Percentiles rank a stretch among this genome's conserved stretches.
These are phyloP conservation scores for Sarocladium kiliense DNA, from an alignment of 2,329 filamentous ascomycete genomes.

Conservation along the genomic window DNA sequence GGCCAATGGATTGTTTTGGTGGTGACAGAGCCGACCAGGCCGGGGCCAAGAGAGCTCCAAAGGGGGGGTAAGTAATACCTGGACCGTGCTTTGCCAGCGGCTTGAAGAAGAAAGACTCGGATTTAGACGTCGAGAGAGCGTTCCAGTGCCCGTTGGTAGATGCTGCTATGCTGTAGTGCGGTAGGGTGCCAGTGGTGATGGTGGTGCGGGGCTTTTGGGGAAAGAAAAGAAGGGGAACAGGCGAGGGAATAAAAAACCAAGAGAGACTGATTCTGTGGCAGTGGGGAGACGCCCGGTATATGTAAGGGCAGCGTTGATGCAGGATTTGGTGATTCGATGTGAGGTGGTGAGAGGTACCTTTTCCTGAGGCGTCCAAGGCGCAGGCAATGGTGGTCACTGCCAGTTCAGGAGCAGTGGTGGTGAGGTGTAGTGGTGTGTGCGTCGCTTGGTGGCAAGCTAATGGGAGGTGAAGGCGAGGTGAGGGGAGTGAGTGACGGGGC, in stretches of 20 bases:
- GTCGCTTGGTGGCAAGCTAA: not conserved
- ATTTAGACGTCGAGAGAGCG: not conserved
- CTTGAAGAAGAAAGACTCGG: not conserved
- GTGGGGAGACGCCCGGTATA: conserved; percentile 5
- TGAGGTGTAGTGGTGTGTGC: not conserved
- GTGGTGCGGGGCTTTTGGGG: conserved; percentile 6
- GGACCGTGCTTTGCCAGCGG: not conserved
- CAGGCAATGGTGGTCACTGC: not conserved
- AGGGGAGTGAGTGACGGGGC: not conserved
- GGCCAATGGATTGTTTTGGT: conserved; percentile 5
- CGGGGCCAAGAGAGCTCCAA: not conserved
- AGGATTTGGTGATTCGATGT: no score
- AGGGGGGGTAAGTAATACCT: not conserved
- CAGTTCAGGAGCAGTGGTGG: not conserved
- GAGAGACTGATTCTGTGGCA: not conserved
- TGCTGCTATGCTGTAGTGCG: not conserved
- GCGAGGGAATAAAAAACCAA: conserved; percentile 9
- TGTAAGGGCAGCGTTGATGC: conserved; percentile 6
- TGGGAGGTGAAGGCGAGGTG: not conserved
- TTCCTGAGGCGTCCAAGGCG: not conserved
- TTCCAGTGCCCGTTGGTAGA: not conserved
- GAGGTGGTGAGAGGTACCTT: conserved; percentile 3
- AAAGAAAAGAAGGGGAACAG: not conserved
- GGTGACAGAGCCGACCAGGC: not conserved
- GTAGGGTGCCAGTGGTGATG: not conserved